Conservation (phyloP, 2,329 filamentous ascomycete species). For the Nannizziopsis arthrosporioides region DNA sequence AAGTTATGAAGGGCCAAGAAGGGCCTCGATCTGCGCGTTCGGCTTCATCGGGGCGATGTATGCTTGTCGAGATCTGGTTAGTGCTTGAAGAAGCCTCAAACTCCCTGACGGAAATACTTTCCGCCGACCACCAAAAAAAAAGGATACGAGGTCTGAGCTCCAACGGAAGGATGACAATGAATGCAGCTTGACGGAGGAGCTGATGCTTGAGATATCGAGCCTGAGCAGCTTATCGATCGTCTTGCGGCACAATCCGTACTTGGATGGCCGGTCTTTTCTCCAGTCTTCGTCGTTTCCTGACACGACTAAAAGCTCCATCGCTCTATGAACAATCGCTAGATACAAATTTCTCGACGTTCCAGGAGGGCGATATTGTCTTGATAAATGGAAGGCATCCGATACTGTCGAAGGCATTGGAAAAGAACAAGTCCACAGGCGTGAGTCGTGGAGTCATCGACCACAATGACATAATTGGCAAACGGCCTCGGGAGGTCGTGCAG, state of each 20-base stretch:
- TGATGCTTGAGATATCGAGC: neutral
- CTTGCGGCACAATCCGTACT: neutral
- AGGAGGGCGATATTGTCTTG: constrained; percentile 36
- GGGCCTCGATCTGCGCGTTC: too few relatives aligned
- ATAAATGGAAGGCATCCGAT: constrained; percentile 28
- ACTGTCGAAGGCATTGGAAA: constrained; percentile 34
- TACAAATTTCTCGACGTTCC: constrained; percentile 30
- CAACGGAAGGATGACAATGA: too few relatives aligned
- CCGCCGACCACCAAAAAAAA: constrained; percentile 2
- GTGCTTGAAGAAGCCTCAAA: too few relatives aligned
- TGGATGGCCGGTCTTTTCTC: constrained; percentile 13
- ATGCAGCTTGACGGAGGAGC: too few relatives aligned
- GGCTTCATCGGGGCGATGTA: too few relatives aligned
- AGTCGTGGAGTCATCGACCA: constrained; percentile 32
- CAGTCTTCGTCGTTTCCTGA: constrained; percentile 9
- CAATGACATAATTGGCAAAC: constrained; percentile 52
- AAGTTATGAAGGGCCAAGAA: too few relatives aligned
- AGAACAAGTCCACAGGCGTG: constrained; percentile 27
- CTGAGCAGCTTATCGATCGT: neutral
- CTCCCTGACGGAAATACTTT: constrained; percentile 9
- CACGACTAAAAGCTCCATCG: constrained; percentile 2
- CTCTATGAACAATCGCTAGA: constrained; percentile 23
- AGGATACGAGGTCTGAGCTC: too few relatives aligned
- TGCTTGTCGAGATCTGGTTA: neutral
- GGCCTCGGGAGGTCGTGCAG: constrained; percentile 46